These are phyloP conservation scores for Emmonsiellopsis sp. DNA, from an alignment of 2,329 filamentous ascomycete genomes.

Conservation along the genomic window DNA sequence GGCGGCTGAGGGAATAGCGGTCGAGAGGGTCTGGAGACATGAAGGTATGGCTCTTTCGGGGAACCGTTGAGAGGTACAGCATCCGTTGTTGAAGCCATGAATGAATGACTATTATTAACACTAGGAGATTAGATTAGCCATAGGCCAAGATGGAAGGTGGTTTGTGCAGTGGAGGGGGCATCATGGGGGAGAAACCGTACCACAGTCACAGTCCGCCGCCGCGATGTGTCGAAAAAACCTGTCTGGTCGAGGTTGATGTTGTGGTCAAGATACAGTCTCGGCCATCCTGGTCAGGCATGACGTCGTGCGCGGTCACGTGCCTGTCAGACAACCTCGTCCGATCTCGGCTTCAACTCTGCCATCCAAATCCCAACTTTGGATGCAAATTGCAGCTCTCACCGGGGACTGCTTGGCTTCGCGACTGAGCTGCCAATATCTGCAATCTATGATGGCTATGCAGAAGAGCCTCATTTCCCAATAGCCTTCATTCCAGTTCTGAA, in stretches of 20 bases:
- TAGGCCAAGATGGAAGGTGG: neutral
- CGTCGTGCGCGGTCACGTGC: constrained; percentile 1
- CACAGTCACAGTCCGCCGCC: neutral
- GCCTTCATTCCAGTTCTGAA: too few species aligned
- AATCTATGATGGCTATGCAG: too few species aligned
- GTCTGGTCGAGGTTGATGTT: neutral
- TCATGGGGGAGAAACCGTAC: neutral
- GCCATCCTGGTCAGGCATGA: neutral
- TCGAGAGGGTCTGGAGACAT: neutral
- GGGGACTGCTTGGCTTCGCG: too few species aligned
- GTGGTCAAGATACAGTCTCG: neutral
- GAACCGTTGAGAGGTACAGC: neutral
- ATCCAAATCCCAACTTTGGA: neutral
- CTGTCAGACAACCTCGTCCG: neutral
- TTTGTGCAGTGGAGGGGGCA: neutral
- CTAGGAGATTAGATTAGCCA: neutral
- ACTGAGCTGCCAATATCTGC: too few species aligned
- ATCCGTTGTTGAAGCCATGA: neutral
- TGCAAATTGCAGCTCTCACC: too few species aligned
- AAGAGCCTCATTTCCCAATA: too few species aligned
- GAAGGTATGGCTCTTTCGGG: neutral
- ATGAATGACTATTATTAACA: neutral
- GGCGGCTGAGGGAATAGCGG: constrained; percentile 40
- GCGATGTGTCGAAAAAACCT: neutral
- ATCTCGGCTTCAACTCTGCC: too few species aligned